A percentile compares a stretch with the other conserved stretches of the same genome.
Conservation (phyloP, 192 early-diverging fungal species). For the Polychytrium aggregatum region DNA sequence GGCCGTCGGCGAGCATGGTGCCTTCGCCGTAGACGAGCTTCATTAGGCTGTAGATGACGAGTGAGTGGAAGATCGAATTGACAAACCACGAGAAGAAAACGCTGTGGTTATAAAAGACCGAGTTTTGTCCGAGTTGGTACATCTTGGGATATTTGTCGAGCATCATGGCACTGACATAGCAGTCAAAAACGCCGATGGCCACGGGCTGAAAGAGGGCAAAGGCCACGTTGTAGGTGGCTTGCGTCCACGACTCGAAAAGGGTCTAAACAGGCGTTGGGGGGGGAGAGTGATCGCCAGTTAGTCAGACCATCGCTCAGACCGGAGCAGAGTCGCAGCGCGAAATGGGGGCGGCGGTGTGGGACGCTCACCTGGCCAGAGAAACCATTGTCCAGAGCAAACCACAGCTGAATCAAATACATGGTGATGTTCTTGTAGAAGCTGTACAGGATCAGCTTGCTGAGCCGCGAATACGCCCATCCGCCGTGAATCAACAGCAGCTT, state of each 20-base stretch:
- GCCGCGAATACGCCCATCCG: conserved; percentile 89
- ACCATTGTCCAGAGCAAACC: conserved; percentile 88
- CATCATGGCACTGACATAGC: conserved; percentile 83
- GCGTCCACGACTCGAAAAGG: conserved; percentile 94
- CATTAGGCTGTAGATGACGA: conserved; percentile 10
- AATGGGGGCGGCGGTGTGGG: conserved; percentile 9
- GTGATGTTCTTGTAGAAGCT: conserved; percentile 99
- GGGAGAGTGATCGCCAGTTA: conserved; percentile 4
- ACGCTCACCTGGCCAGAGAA: conserved; percentile 92
- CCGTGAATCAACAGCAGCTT: conserved; percentile 97
- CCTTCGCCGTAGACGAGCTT: conserved; percentile 42
- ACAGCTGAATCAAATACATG: conserved; percentile 95
- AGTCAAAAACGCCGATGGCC: conserved; percentile 94
- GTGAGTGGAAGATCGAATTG: conserved; percentile 90
- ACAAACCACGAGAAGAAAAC: conserved; percentile 84
- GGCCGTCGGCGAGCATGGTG: conserved; percentile 50
- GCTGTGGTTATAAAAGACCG: conserved; percentile 65
- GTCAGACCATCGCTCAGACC: neutral
- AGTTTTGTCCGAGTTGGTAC: conserved; percentile 53
- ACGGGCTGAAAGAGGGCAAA: conserved; percentile 88
- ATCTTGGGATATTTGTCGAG: conserved; percentile 95
- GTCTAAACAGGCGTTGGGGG: too few relatives aligned
- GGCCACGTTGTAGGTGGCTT: conserved; percentile 86
- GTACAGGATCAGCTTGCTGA: conserved; percentile 91
- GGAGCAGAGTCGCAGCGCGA: too few relatives aligned